phyloP scores from a whole-genome alignment of 306 rosid species.

The Phaseolus lunatus region DNA sequence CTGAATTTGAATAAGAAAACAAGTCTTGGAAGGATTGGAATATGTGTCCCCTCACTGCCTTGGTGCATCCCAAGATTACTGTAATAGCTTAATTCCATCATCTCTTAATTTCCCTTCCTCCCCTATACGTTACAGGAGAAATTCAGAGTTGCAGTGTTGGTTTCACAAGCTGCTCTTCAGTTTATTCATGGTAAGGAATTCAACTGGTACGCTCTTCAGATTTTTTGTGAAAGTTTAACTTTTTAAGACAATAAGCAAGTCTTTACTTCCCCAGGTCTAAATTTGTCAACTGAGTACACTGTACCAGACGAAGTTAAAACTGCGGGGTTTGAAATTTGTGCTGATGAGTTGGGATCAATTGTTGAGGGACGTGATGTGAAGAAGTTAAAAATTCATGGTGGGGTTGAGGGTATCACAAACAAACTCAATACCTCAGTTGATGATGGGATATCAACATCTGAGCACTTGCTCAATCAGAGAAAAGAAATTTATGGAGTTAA shows the following conservation, averaged over 20 bases:
- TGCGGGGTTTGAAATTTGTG: constrained; percentile 88
- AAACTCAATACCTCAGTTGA: constrained; percentile 68
- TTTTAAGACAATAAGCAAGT: constrained; percentile 35
- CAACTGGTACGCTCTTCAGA: constrained; percentile 15
- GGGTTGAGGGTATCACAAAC: constrained; percentile 66
- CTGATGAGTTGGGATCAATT: constrained; percentile 79
- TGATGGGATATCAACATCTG: constrained; percentile 78
- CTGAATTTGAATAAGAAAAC: constrained; percentile 8
- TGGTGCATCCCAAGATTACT: constrained; percentile 4
- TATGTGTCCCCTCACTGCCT: constrained; percentile 20
- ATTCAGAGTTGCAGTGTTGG: constrained; percentile 98
- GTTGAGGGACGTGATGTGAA: constrained; percentile 91
- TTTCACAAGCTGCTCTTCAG: constrained; percentile 99
- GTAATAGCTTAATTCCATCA: constrained; percentile 19
- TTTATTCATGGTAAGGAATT: constrained; percentile 81
- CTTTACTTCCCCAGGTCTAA: constrained; percentile 64
- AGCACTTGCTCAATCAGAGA: constrained; percentile 66
- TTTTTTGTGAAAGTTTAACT: constrained; percentile 1
- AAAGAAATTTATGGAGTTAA: constrained; percentile 82
- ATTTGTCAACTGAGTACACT: constrained; percentile 68
- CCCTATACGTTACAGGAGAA: constrained; percentile 71
- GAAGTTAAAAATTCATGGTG: constrained; percentile 80
- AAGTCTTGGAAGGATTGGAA: constrained; percentile 22
- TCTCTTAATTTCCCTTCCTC: constrained; percentile 20
- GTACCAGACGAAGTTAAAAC: constrained; percentile 84